A percentile compares a stretch with the other conserved stretches of the same genome.
Evolutionary conservation across 1,284 basidiomycete species (phyloP).

Genomic region (Pseudozyma hubeiensis): DNA sequence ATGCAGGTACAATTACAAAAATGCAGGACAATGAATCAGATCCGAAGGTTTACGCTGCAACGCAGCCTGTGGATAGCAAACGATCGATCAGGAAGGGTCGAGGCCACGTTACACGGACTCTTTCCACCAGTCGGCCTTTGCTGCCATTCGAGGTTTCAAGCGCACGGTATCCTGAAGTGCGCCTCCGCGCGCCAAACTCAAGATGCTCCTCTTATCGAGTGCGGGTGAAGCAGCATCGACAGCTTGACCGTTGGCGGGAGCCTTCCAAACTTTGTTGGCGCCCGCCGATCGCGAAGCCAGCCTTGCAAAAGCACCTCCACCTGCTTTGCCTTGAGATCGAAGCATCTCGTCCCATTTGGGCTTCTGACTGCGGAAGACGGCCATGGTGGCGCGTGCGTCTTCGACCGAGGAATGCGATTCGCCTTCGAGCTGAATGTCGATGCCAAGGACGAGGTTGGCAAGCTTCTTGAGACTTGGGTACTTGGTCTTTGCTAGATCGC

Average conservation of each 20-base stretch:
- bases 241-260: conserved; percentile 22
- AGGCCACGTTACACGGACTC: conserved; percentile 20
- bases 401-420: conserved; percentile 70
- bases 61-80: background rate
- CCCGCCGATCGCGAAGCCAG: conserved; percentile 8
- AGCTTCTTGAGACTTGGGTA: conserved; percentile 83
- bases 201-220: conserved; percentile 21
- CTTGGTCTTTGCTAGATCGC: conserved; percentile 74
- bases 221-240: conserved; percentile 37
- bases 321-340: conserved; percentile 15
- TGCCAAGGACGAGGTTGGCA: conserved; percentile 81
- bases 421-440: conserved; percentile 79
- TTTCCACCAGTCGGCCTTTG: conserved; percentile 52
- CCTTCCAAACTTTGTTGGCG: conserved; percentile 37
- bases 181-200: background rate
- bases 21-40: conserved; percentile 1
- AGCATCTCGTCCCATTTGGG: conserved; percentile 79
- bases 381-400: conserved; percentile 96
- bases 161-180: conserved; percentile 21
- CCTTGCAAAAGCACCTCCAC: background rate
- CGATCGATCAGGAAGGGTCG: no score
- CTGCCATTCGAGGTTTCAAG: conserved; percentile 38
- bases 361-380: conserved; percentile 87
- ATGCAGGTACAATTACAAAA: conserved; percentile 23
- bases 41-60: background rate